A percentile compares a stretch with the other conserved stretches of the same genome.
phyloP scores from a whole-genome alignment of 2,329 filamentous ascomycete species.

The Fusarium sambucinum region DNA sequence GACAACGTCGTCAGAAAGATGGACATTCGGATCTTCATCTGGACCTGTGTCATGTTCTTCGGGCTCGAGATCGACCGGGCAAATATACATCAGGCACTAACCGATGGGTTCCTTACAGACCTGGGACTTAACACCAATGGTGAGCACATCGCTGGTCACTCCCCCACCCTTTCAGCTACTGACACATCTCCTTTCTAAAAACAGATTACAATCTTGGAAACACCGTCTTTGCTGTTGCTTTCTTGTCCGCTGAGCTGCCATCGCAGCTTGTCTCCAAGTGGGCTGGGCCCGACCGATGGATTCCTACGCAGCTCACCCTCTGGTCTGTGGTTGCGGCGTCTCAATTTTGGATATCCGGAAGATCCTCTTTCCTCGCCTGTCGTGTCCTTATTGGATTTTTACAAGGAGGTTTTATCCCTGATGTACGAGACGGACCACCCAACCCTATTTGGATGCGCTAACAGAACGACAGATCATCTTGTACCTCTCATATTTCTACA shows the following conservation, averaged over 20 bases:
- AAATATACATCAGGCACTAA: neutral
- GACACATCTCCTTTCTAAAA: accelerated
- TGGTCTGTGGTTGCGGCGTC: neutral
- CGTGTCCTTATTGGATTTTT: neutral
- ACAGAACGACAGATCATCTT: accelerated
- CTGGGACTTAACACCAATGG: neutral
- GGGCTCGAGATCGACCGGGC: neutral
- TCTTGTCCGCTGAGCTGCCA: neutral
- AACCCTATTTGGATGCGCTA: accelerated
- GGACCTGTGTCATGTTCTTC: neutral
- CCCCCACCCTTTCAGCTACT: accelerated
- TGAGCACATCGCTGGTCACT: neutral
- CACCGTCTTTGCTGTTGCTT: neutral
- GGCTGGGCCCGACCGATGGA: neutral
- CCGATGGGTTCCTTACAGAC: neutral
- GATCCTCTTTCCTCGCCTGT: neutral
- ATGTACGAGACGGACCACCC: neutral
- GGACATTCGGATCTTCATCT: neutral
- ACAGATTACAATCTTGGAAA: neutral
- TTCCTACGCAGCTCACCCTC: neutral
- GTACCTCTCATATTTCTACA: neutral
- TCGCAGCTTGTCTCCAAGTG: neutral
- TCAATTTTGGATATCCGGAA: neutral
- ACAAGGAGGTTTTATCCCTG: neutral
- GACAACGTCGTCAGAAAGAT: neutral